phyloP scores from a whole-genome alignment of 78 protist species.

The Polysphondylium violaceum region DNA sequence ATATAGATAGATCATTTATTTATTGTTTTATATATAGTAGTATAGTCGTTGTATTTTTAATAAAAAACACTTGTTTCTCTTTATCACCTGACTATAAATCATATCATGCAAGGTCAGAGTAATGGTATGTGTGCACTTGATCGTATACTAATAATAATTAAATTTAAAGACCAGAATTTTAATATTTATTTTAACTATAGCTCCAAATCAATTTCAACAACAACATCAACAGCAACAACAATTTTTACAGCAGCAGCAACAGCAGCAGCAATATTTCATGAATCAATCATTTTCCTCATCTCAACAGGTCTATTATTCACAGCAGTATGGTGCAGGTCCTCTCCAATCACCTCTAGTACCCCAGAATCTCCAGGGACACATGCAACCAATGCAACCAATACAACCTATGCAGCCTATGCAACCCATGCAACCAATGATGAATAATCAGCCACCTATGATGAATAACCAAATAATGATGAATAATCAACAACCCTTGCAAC shows the following conservation, averaged over 20 bases:
- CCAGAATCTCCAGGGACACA: conserved; percentile 6
- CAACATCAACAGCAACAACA: conserved; percentile 7
- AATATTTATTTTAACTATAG: neutral
- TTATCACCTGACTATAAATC: too few species aligned
- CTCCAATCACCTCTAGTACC: conserved; percentile 35
- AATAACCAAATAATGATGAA: neutral
- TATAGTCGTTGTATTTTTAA: too few species aligned
- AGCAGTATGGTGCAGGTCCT: conserved; percentile 14
- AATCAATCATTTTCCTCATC: conserved; percentile 61
- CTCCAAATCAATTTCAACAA: neutral
- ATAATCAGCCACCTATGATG: neutral
- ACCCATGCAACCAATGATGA: conserved; percentile 25
- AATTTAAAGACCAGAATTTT: neutral
- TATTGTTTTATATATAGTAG: too few species aligned
- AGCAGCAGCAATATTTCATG: conserved; percentile 62
- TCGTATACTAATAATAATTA: neutral
- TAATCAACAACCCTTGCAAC: conserved; percentile 4
- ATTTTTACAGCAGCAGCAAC: conserved; percentile 18
- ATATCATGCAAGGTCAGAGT: conserved; percentile 36
- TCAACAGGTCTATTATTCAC: conserved; percentile 44
- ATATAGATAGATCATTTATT: too few species aligned
- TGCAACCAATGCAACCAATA: conserved; percentile 29
- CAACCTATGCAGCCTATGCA: conserved; percentile 31
- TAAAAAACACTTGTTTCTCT: too few species aligned
- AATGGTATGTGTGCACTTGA: neutral